These are phyloP conservation scores for Stemphylium lycopersici DNA, from an alignment of 2,329 filamentous ascomycete genomes.

Conservation along the genomic window DNA sequence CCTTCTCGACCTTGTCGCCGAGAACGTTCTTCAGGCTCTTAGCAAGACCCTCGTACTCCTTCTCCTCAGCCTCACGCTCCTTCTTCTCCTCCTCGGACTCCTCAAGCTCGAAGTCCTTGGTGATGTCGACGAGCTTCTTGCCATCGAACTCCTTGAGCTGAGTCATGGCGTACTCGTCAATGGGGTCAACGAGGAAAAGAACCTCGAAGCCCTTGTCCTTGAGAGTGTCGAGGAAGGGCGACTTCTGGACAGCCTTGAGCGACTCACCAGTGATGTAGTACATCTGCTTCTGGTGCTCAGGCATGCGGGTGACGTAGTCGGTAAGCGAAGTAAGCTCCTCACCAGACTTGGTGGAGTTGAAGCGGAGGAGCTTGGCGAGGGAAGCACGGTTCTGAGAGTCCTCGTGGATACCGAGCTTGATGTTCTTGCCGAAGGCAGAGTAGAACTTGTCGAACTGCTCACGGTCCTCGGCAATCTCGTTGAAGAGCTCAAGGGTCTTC, in stretches of 20 bases:
- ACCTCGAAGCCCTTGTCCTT: conserved; percentile 99
- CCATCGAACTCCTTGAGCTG: conserved; percentile 99
- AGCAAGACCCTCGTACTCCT: conserved; percentile 92
- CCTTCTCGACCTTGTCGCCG: conserved; percentile 99
- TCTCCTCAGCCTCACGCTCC: conserved; percentile 92
- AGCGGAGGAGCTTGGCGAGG: conserved; percentile 98
- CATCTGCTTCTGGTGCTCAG: conserved; percentile 99
- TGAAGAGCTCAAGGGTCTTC: conserved; percentile 99
- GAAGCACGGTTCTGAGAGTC: conserved; percentile 93
- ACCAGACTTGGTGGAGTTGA: conserved; percentile 98
- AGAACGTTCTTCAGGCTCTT: conserved; percentile 99
- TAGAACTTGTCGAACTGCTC: conserved; percentile 99
- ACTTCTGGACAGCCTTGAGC: conserved; percentile 96
- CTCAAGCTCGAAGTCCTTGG: conserved; percentile 99
- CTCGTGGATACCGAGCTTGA: conserved; percentile 99
- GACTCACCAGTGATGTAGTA: conserved; percentile 99
- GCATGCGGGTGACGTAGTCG: conserved; percentile 99
- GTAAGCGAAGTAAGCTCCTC: conserved; percentile 92
- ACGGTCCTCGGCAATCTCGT: conserved; percentile 98
- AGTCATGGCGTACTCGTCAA: conserved; percentile 99
- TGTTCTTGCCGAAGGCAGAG: conserved; percentile 98
- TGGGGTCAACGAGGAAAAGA: conserved; percentile 98
- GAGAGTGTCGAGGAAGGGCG: conserved; percentile 97
- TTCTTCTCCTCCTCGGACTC: conserved; percentile 99
- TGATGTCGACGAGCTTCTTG: conserved; percentile 99